Evolutionary conservation across 2,329 filamentous ascomycete genomes (phyloP), one percentile per base, ranked within the genome.

Genomic region (Rhinocladiella mackenziei): DNA sequence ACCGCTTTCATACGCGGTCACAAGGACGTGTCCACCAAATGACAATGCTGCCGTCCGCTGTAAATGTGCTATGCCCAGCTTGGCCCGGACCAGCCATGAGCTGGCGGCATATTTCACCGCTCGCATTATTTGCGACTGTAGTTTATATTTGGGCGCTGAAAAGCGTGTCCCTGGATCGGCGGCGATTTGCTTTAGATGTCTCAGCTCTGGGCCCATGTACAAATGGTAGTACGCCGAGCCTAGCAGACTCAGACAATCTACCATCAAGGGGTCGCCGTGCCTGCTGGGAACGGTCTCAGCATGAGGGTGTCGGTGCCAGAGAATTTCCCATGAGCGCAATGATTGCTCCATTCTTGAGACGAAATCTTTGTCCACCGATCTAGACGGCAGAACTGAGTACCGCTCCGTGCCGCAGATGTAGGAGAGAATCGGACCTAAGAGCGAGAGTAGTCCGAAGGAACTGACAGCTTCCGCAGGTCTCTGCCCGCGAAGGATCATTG

Each of bases 1-100:
- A 45, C 43, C 44, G 17, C 35, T 44, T 33, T 48, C 45, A 25
- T 48, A 48, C 5, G 26, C 39, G 22, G 45, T 23, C 9, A 20
- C 20, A 1, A 44, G 29, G 2, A 32, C 40, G 10, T 48, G 45
- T 13, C 30, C 9, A 4, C 45, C 45, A 25, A 46, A 29, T 10
- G 43, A 32, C 5, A 48, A 19, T 5, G 20, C 45, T 38, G 15
- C 22, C 2, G 39, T 48, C 39, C 33, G 29, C 8, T 25, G 29
- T 28, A 48, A 34, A 29, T 48, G 25, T 13, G 9, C 8, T 18
- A 44, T 23, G 2, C 45, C 45, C 1, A 48, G 10, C 28, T 48
- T 48, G n/a, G 45, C 45, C 4, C 45, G 32, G 13, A 48, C 45
- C 3, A 48, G 19, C 45, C 45, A 48, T 3, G 39, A 43, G 29